Percentiles rank a stretch among this genome's conserved stretches.
These are phyloP conservation scores for Chrysoporthe deuterocubensis DNA, from an alignment of 2,329 filamentous ascomycete species.

Conservation along the genomic window DNA sequence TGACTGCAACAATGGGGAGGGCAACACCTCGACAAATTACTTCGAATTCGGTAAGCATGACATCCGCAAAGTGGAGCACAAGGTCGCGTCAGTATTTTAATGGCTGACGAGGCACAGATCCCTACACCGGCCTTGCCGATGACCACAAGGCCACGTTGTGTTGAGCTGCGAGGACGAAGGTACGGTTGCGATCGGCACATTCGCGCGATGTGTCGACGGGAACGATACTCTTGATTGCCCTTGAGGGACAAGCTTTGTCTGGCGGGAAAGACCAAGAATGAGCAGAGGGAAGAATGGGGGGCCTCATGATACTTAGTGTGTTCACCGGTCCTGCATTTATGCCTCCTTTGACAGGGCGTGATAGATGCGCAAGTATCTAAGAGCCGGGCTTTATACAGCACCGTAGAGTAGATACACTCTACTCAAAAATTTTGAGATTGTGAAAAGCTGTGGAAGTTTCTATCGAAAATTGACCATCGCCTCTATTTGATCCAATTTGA, in stretches of 20 bases:
- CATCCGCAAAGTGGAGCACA: not conserved
- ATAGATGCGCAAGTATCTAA: not conserved
- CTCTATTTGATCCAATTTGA: not conserved
- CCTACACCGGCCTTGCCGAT: slow-evolving; percentile 8
- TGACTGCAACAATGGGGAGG: not conserved
- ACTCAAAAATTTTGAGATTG: not conserved
- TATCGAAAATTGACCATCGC: not conserved
- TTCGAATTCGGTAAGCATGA: not conserved
- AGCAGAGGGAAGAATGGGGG: not conserved
- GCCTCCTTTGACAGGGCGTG: not conserved
- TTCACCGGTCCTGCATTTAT: not conserved
- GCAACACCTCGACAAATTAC: not conserved
- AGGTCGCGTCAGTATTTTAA: not conserved
- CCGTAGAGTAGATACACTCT: not conserved
- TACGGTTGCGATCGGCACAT: not conserved
- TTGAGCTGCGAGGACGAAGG: slow-evolving; percentile 5
- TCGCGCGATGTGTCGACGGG: not conserved
- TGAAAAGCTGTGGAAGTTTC: too few species aligned
- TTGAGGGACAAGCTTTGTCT: not conserved
- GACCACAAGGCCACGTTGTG: not conserved
- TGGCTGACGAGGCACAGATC: not conserved
- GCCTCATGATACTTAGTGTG: not conserved
- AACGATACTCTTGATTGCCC: not conserved
- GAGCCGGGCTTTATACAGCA: not conserved
- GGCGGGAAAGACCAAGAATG: not conserved